These are phyloP conservation scores for Marsdenia floribunda DNA, from an alignment of 257 asterid species.

Conservation along the genomic window DNA sequence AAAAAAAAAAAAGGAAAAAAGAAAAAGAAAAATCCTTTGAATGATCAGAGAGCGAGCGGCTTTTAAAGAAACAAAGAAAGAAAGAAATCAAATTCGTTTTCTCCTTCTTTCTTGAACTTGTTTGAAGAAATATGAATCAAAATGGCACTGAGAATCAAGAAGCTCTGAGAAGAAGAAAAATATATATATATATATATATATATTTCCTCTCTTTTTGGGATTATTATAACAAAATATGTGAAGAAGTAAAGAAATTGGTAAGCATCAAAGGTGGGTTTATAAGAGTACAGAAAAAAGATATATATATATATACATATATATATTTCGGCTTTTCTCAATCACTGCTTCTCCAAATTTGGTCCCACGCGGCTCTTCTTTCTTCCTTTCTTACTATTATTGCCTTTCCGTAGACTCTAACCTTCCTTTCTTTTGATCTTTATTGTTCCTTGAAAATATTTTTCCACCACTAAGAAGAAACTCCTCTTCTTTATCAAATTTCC, in stretches of 20 bases:
- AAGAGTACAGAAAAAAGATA: constrained; percentile 29
- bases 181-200: no score
- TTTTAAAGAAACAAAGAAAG: constrained; percentile 1
- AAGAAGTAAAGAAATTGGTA: neutral
- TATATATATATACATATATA: no score
- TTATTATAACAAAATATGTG: neutral
- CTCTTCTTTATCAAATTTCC: neutral
- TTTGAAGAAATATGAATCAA: constrained; percentile 10
- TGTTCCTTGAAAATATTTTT: neutral
- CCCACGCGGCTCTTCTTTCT: constrained; percentile 52
- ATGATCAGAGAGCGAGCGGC: constrained; percentile 66
- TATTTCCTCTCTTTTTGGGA: no score
- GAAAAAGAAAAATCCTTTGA: neutral
- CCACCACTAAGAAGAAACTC: constrained; percentile 5
- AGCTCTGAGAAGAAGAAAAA: neutral
- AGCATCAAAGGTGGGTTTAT: constrained; percentile 27
- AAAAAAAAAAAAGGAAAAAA: neutral
- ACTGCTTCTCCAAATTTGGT: constrained; percentile 25
- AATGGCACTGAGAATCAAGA: constrained; percentile 9
- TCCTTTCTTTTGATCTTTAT: constrained; percentile 1
- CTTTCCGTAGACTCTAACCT: constrained; percentile 53
- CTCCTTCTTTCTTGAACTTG: neutral
- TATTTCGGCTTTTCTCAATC: constrained; percentile 37
- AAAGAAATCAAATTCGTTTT: constrained; percentile 7
- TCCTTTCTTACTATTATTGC: constrained; percentile 16